These are phyloP conservation scores for Triadica sebifera DNA, from an alignment of 345 rosid species.

Conservation along the genomic window DNA sequence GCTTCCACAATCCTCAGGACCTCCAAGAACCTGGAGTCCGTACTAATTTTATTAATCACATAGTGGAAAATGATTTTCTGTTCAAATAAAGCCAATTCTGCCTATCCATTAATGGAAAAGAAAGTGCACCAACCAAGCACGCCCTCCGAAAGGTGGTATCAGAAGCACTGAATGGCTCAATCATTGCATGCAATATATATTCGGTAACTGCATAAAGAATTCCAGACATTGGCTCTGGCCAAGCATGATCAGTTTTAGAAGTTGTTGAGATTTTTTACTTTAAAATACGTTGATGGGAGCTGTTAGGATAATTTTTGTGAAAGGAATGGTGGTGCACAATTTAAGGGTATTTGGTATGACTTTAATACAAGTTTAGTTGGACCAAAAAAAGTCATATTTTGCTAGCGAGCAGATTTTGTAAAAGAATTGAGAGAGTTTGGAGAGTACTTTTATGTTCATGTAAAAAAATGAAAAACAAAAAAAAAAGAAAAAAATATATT, in stretches of 20 bases:
- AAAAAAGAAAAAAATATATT: too few relatives aligned
- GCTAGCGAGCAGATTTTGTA: too few relatives aligned
- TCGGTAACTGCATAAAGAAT: conserved; percentile 27
- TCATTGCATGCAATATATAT: conserved; percentile 40
- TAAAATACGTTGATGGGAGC: too few relatives aligned
- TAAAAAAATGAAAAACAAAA: too few relatives aligned
- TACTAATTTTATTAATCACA: conserved; percentile 36
- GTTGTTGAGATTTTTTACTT: too few relatives aligned
- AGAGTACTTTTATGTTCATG: too few relatives aligned
- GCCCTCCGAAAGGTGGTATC: conserved; percentile 49
- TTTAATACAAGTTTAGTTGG: too few relatives aligned
- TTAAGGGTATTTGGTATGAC: too few relatives aligned
- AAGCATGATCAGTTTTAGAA: conserved; percentile 1
- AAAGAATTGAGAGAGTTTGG: too few relatives aligned
- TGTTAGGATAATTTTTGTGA: too few relatives aligned
- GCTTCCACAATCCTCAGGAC: conserved; percentile 31
- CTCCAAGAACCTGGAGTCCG: conserved; percentile 30
- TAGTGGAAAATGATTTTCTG: conserved; percentile 40
- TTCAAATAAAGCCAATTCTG: conserved; percentile 32
- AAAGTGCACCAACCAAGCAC: conserved; percentile 44
- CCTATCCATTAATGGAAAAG: conserved; percentile 23
- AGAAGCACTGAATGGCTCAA: conserved; percentile 36
- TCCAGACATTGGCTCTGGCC: conserved; percentile 22
- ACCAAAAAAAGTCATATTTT: too few relatives aligned
- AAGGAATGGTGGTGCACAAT: too few relatives aligned